phyloP scores from a whole-genome alignment of 139 green algal species.

The Zygnema cylindricum region DNA sequence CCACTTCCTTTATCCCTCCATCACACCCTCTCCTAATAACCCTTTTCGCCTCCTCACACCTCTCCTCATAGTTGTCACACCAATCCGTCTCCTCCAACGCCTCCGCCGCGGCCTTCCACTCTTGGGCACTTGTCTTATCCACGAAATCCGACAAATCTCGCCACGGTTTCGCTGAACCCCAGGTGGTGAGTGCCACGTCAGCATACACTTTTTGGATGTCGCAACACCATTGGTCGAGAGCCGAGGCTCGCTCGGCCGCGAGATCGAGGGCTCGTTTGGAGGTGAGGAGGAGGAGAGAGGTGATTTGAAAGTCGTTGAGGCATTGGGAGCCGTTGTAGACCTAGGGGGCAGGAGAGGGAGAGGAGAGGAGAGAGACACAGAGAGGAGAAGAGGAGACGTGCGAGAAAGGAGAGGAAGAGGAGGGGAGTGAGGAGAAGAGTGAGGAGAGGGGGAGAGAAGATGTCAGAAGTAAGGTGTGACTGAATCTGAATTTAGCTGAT shows the following conservation, averaged over 20 bases:
- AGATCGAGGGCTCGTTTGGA: background rate
- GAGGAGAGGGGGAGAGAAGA: too few species aligned
- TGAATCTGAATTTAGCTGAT: too few species aligned
- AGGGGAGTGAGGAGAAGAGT: too few species aligned
- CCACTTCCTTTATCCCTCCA: background rate
- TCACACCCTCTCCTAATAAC: background rate
- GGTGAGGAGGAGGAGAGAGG: background rate
- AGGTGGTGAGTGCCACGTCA: background rate
- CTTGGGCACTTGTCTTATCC: constrained; percentile 3
- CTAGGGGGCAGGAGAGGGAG: too few species aligned
- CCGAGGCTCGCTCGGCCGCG: background rate
- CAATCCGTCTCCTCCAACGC: background rate
- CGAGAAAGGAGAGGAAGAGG: too few species aligned
- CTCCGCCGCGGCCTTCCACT: constrained; percentile 6
- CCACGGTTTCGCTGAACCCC: background rate
- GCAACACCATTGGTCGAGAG: constrained; percentile 20
- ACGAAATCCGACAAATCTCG: background rate
- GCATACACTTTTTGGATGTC: constrained; percentile 8
- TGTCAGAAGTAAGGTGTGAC: too few species aligned
- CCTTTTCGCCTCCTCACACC: background rate
- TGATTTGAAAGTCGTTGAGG: constrained; percentile 15
- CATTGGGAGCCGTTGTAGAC: background rate
- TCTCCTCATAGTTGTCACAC: background rate
- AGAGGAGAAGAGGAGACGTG: too few species aligned
- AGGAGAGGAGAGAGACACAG: too few species aligned